A percentile compares a stretch with the other conserved stretches of the same genome.
These are phyloP conservation scores for Salix koriyanagi DNA, from an alignment of 345 rosid genomes.

Conservation along the genomic window DNA sequence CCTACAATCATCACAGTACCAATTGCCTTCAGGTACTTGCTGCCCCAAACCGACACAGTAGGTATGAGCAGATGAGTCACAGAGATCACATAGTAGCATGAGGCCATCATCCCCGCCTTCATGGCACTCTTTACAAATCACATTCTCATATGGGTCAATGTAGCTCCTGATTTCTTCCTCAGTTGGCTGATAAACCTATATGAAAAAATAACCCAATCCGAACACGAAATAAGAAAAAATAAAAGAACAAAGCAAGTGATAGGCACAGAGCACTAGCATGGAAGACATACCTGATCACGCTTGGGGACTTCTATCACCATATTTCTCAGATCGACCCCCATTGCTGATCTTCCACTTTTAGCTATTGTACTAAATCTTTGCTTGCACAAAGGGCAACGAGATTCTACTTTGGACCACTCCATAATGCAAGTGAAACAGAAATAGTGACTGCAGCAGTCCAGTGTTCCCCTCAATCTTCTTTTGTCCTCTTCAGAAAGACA, in stretches of 20 bases:
- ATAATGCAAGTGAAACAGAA: conserved; percentile 94
- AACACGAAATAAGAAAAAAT: conserved; percentile 5
- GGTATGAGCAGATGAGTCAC: conserved; percentile 99
- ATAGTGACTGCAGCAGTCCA: conserved; percentile 87
- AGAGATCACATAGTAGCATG: conserved; percentile 91
- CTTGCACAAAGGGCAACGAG: conserved; percentile 96
- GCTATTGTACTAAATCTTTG: conserved; percentile 81
- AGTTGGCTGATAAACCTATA: conserved; percentile 90
- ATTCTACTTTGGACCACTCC: conserved; percentile 98
- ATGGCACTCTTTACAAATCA: conserved; percentile 85
- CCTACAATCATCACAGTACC: conserved; percentile 96
- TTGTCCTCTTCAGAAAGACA: conserved; percentile 91
- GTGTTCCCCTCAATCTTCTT: conserved; percentile 72
- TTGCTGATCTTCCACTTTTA: conserved; percentile 68
- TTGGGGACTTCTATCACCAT: conserved; percentile 64
- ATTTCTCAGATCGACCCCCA: conserved; percentile 77
- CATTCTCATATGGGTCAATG: conserved; percentile 91
- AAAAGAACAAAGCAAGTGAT: not conserved
- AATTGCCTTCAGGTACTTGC: conserved; percentile 96
- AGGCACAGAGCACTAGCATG: not conserved
- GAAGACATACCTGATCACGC: conserved; percentile 82
- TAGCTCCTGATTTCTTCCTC: conserved; percentile 97
- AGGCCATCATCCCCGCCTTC: conserved; percentile 97
- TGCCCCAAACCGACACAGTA: conserved; percentile 92
- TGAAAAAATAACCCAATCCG: conserved; percentile 14